Percentiles rank a stretch among this genome's conserved stretches.
These are phyloP conservation scores for Yamadazyma phyllophila DNA, from an alignment of 805 yeast species.

Conservation along the genomic window DNA sequence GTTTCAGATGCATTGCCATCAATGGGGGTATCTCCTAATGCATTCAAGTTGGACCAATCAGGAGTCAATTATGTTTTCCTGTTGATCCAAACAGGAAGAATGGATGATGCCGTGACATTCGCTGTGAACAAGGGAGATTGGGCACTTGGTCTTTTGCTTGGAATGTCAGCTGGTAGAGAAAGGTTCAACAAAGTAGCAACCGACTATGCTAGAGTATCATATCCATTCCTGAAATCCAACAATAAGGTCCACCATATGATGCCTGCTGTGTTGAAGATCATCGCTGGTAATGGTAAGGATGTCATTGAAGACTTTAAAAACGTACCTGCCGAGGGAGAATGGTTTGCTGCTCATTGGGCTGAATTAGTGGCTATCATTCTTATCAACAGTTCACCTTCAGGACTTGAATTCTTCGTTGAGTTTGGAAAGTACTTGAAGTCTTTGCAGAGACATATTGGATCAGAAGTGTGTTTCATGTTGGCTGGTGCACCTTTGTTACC, in stretches of 20 bases:
- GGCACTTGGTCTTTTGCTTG: slow-evolving; percentile 72
- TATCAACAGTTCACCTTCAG: slow-evolving; percentile 33
- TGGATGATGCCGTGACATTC: slow-evolving; percentile 60
- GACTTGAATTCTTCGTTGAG: slow-evolving; percentile 45
- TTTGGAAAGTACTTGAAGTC: slow-evolving; percentile 48
- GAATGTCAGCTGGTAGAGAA: slow-evolving; percentile 63
- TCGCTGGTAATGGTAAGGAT: slow-evolving; percentile 57
- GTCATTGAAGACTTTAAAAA: slow-evolving; percentile 50
- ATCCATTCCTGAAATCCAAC: slow-evolving; percentile 40
- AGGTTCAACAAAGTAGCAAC: slow-evolving; percentile 58
- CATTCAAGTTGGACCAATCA: slow-evolving; percentile 39
- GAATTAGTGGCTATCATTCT: slow-evolving; percentile 37
- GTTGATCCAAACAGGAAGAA: slow-evolving; percentile 58
- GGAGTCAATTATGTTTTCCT: slow-evolving; percentile 33
- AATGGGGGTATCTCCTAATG: slow-evolving; percentile 32
- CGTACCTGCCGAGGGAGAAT: slow-evolving; percentile 41
- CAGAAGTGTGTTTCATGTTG: slow-evolving; percentile 46
- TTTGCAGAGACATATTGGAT: slow-evolving; percentile 30
- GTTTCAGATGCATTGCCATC: slow-evolving; percentile 14
- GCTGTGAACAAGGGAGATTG: slow-evolving; percentile 68
- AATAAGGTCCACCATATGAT: slow-evolving; percentile 40
- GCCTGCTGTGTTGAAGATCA: slow-evolving; percentile 61
- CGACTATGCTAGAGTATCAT: slow-evolving; percentile 50
- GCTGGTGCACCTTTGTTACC: slow-evolving; percentile 39
- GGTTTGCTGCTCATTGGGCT: slow-evolving; percentile 54